These are phyloP conservation scores for Debaryomyces tyrocola DNA, from an alignment of 805 yeast genomes.

Conservation along the genomic window DNA sequence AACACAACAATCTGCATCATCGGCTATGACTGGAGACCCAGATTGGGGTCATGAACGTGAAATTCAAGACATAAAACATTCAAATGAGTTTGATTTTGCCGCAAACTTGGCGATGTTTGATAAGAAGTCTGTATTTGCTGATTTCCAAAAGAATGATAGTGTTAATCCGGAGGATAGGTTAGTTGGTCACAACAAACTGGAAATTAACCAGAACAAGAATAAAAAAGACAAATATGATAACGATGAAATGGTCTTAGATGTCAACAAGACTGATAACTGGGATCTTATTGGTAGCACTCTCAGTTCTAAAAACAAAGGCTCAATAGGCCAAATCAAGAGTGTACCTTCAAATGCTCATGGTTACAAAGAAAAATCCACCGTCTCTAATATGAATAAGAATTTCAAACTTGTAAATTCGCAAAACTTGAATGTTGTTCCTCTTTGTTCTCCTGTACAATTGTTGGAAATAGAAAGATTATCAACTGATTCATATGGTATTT, in stretches of 20 bases:
- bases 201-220: conserved; percentile 15
- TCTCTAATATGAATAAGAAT: conserved; percentile 8
- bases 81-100: conserved; percentile 81
- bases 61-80: conserved; percentile 44
- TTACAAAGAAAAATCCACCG: conserved; percentile 11
- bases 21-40: conserved; percentile 26
- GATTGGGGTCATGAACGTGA: conserved; percentile 50
- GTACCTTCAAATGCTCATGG: conserved; percentile 13
- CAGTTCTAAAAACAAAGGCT: conserved; percentile 2
- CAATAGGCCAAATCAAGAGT: conserved; percentile 15
- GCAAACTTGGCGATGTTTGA: conserved; percentile 81
- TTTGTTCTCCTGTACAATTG: conserved; percentile 77
- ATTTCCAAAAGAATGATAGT: conserved; percentile 64
- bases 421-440: conserved; percentile 43
- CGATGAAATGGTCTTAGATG: conserved; percentile 71
- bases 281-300: conserved; percentile 37
- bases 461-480: conserved; percentile 69
- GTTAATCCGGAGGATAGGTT: conserved; percentile 61
- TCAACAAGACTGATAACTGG: conserved; percentile 50
- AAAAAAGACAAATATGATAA: conserved; percentile 56
- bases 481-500: conserved; percentile 49
- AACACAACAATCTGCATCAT: conserved; percentile 1
- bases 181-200: conserved; percentile 70
- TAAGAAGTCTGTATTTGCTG: conserved; percentile 75
- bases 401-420: conserved; percentile 19